Base-by-base conservation (phyloP, 495 filamentous ascomycete species). In the Xanthoparmelia taractica region DNA sequence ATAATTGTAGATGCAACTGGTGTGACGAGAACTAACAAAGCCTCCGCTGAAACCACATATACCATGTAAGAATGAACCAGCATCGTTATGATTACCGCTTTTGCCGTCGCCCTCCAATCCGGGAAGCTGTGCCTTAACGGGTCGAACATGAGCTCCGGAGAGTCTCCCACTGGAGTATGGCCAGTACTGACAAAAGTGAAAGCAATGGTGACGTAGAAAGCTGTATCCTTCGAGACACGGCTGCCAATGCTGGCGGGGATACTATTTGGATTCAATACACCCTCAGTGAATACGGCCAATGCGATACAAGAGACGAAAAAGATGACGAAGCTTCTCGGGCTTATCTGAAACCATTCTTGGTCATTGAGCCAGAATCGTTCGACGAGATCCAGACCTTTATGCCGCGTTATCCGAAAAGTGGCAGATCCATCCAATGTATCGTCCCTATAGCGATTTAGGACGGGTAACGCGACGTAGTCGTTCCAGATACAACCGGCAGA, bases 291-390 rank as follows among this genome's bases (percentile, higher is more conserved):
- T 27, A 15, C 33, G 17, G 27, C 27, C 50, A 54, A 20, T 33
- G 29, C 50, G 29, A 54, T 0, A 33, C 29, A 54, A 33, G 50
- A 33, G 29, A 54, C 27, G 29, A 54, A 33, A 33, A 18, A 54
- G 27, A 54, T 34, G 25, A 54, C 50, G 50, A 54, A 54, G 18
- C 27, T 20, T n/a, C 50, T 54, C 15, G 50, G 50, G 18, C 50
- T 33, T 33, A 33, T 54, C 20, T 54, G 50, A 33, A 54, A 54
- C 27, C 27, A 54, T 7, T 54, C 29, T 54, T 54, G 29, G 50
- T 54, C 50, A 33, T 33, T 33, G 50, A 54, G 50, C 50, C 50
- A 54, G 17, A 54, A 54, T 20, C 50, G 27, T 33, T 54, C 50
- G 17, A 54, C 50, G 33, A 54, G 50, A 54, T 54, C 50, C 17